Conservation (phyloP, 169 alveolate species). For the Plasmodium ovale region DNA sequence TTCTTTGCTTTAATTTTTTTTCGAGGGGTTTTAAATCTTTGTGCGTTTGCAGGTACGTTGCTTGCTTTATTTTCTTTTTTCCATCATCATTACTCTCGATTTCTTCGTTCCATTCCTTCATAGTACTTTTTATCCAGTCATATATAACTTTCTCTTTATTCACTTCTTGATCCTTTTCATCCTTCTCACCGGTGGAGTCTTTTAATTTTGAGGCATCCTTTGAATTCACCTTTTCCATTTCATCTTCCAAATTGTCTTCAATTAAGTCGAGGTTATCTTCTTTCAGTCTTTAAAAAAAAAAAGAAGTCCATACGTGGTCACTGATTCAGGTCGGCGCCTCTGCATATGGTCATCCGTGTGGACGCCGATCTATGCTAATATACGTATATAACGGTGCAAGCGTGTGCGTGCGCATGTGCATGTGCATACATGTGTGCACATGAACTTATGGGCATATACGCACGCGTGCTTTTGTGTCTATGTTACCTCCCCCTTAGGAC, state of each 20-base stretch:
- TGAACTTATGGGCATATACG: background rate
- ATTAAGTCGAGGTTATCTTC: conserved; percentile 64
- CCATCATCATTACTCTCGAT: conserved; percentile 44
- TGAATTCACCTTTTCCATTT: conserved; percentile 33
- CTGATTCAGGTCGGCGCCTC: too few species aligned
- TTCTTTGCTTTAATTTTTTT: conserved; percentile 65
- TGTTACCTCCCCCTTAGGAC: conserved; percentile 70
- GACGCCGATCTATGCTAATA: background rate
- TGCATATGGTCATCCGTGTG: too few species aligned
- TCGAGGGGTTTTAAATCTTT: conserved; percentile 73
- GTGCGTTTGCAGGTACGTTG: conserved; percentile 72
- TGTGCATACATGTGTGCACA: background rate
- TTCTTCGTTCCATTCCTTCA: conserved; percentile 77
- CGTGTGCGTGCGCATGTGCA: background rate
- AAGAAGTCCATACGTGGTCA: conserved; percentile 1
- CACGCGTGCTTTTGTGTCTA: background rate
- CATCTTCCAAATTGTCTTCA: conserved; percentile 60
- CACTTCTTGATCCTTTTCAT: conserved; percentile 28
- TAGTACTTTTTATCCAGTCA: conserved; percentile 66
- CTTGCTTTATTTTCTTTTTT: conserved; percentile 70
- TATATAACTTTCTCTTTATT: conserved; percentile 52
- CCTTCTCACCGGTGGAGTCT: conserved; percentile 1
- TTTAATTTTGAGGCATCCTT: conserved; percentile 19
- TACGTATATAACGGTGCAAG: background rate
- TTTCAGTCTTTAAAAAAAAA: conserved; percentile 51